Base-by-base conservation (phyloP, 192 early-diverging fungal species). In the Coemansia sp. region DNA sequence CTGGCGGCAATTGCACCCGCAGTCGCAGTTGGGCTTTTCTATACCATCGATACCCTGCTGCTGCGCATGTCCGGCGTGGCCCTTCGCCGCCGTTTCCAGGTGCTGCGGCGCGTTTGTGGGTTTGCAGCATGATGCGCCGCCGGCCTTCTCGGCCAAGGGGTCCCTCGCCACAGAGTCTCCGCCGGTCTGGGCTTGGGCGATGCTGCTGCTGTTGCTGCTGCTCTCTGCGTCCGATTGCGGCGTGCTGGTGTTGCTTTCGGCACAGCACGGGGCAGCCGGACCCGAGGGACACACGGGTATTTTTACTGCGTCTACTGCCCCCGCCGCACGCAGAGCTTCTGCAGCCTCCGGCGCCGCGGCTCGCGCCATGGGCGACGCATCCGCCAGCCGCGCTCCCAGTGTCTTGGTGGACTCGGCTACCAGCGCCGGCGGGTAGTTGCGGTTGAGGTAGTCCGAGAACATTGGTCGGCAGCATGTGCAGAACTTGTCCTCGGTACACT, bases 401-500 rank as follows among this genome's bases (percentile, higher is more conserved):
- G 71, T 13, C 26, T 35, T 45, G 23, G 55, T 65, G 8, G 52
- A 45, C 50, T 63, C 64, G 39, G 67, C 71, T 18, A 74, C 64
- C 9, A 74, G 41, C 2, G 27, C 53, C 25, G 49, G 28, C 47
- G 63, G 61, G 26, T 64, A 72, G n/a, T 58, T 47, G n/a, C 51
- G 53, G 17, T 67, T 46, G 20, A 72, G 58, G 28, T 58, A 64
- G 34, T 60, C 57, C 5, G 61, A 46, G 45, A 78, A 64, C 9
- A 59, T 45, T 8, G 64, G 56, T 33, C 63, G 58, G 51, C 76
- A 78, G 38, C 76, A 78, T 17, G 54, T 61, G 34, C 76, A 78
- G 9, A 67, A 60, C 28, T 49, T 38, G 28, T 55, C 42, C 14
- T 60, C 45, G 3, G 56, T 53, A 43, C 76, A 78, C 20, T 60